A percentile compares a stretch with the other conserved stretches of the same genome.
phyloP scores from a whole-genome alignment of 305 asterid species.

The Fraxinus platypoda region DNA sequence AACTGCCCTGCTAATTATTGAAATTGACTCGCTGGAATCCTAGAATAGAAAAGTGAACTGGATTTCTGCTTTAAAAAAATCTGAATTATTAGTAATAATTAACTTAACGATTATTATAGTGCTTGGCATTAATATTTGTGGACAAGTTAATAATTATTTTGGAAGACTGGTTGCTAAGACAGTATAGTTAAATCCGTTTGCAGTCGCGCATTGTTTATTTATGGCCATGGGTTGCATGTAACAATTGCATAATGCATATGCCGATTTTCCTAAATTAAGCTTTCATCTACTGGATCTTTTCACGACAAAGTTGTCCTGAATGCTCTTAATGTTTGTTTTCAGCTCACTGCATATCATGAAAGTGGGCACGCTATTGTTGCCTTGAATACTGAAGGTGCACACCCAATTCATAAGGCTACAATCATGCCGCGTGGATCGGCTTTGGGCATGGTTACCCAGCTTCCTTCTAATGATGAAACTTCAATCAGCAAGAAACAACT shows the following conservation, averaged over 20 bases:
- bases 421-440: slow-evolving; percentile 96
- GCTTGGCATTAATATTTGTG: neutral
- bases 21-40: neutral
- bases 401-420: slow-evolving; percentile 96
- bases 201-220: neutral
- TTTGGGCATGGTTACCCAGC: slow-evolving; percentile 97
- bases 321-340: slow-evolving; percentile 25
- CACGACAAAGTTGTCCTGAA: neutral
- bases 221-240: neutral
- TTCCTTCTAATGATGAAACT: slow-evolving; percentile 86
- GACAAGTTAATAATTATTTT: neutral
- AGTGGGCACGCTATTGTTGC: slow-evolving; percentile 98
- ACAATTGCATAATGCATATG: neutral
- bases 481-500: slow-evolving; percentile 92
- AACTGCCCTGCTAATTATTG: neutral
- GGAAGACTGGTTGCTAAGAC: neutral
- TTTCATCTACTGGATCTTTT: neutral
- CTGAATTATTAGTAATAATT: neutral
- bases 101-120: neutral
- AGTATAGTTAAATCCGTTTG: neutral
- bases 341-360: slow-evolving; percentile 98
- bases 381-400: slow-evolving; percentile 91
- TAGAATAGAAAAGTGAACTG: neutral
- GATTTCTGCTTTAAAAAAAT: neutral
- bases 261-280: neutral